These are phyloP conservation scores for Suillus sp. DNA, from an alignment of 768 basidiomycete species.

Conservation along the genomic window DNA sequence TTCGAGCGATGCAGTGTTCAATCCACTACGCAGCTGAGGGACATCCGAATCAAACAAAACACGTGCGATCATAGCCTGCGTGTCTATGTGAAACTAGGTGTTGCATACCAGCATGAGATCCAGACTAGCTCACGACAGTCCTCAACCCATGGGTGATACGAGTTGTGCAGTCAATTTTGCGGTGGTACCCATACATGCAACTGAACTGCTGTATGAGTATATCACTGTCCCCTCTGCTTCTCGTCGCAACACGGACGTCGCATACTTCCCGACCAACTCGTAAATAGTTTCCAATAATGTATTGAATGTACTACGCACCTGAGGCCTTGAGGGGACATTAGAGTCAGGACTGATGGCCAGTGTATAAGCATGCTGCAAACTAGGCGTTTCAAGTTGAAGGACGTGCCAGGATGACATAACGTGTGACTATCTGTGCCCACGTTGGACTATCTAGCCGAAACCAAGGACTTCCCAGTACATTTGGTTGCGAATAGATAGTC, in stretches of 20 bases:
- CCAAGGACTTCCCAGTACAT: background rate
- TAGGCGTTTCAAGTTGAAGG: background rate
- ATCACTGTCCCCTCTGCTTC: background rate
- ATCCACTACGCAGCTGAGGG: background rate
- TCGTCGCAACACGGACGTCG: background rate
- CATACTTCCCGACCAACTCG: background rate
- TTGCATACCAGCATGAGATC: background rate
- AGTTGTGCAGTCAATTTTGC: background rate
- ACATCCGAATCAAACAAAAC: background rate
- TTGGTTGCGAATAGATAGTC: constrained; percentile 2
- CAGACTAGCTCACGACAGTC: background rate
- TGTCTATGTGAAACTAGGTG: background rate
- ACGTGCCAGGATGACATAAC: background rate
- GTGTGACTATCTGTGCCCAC: background rate
- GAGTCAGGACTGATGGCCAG: background rate
- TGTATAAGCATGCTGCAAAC: background rate
- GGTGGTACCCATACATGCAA: background rate
- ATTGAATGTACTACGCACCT: background rate
- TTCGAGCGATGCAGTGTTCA: background rate
- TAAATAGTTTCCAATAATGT: background rate
- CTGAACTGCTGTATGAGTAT: background rate
- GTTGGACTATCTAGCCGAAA: background rate
- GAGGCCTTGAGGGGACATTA: background rate
- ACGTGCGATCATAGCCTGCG: background rate
- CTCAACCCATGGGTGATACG: background rate